Evolutionary conservation across 306 rosid genomes (phyloP), one percentile per base, ranked within the genome.

Genomic region (Canavalia gladiata): DNA sequence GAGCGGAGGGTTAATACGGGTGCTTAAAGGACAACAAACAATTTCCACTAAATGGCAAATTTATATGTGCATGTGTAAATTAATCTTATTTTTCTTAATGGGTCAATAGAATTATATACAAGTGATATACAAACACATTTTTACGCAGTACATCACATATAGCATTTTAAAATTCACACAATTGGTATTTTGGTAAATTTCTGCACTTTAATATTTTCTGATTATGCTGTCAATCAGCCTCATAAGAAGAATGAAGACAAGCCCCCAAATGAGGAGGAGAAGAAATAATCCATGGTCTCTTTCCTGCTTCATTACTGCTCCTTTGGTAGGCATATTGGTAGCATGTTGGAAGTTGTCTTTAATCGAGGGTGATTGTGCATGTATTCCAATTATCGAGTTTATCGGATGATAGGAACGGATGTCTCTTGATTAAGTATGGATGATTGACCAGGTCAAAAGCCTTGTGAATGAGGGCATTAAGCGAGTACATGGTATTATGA

Each of bases 191-290:
- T 81, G 74, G 68, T 77, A 39, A 34, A 39, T 74, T 66, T 75
- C 60, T 74, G 45, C 46, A 25, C 4, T 63, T 11, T 43, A 50
- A 50, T 51, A 35, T 52, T 87, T 62, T 71, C 77, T 83, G 63
- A 76, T 65, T 74, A 41, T 49, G 10, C 51, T 82, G 11, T 79
- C 65, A 12, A 75, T 79, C 78, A 81, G 93, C 37, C 90, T 54
- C 89, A 89, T 74, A 88, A 90, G 87, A 94, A 94, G 85, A 50
- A 87, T 6, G 97, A 92, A 68, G 98, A 92, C 77, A 84, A 87
- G 55, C 84, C 87, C 45, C 83, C 92, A 25, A 87, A 81, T 47
- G 97, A 94, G 55, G 94, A 87, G 68, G 91, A 87, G 72, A 90
- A 92, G 81, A 85, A 84, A 84, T 68, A 79, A 84, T 82, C 46